Percentiles rank a stretch among this genome's conserved stretches.
These are phyloP conservation scores for Porcisia deanei DNA, from an alignment of 208 protist species.

Conservation along the genomic window DNA sequence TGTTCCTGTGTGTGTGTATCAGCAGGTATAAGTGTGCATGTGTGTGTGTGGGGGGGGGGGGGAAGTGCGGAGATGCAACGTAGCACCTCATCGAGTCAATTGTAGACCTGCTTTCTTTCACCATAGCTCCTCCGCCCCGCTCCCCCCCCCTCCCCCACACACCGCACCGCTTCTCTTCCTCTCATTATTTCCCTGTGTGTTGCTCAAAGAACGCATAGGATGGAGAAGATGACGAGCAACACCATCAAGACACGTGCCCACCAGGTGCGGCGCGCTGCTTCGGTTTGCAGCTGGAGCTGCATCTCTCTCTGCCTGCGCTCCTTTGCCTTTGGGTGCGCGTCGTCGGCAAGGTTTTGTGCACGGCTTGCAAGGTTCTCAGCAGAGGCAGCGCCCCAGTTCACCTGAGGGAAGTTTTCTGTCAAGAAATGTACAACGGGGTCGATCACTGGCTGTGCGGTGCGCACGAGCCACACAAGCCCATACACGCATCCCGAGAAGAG, in stretches of 20 bases:
- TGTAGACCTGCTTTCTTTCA: background rate
- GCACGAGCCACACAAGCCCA: slow-evolving; percentile 53
- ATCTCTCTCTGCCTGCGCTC: slow-evolving; percentile 32
- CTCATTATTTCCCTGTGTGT: slow-evolving; percentile 8
- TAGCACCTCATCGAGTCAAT: background rate
- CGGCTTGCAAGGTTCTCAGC: slow-evolving; percentile 57
- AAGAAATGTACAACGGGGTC: slow-evolving; percentile 59
- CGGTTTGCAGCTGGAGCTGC: slow-evolving; percentile 32
- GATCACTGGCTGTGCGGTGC: slow-evolving; percentile 60
- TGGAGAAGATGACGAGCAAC: slow-evolving; percentile 62
- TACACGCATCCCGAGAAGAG: slow-evolving; percentile 68
- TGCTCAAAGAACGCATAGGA: slow-evolving; percentile 55
- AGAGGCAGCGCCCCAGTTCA: slow-evolving; percentile 69
- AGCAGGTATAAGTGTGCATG: background rate
- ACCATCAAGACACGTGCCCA: slow-evolving; percentile 65
- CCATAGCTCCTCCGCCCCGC: background rate
- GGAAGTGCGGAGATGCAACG: background rate
- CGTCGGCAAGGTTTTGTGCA: slow-evolving; percentile 63
- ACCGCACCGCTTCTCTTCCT: background rate
- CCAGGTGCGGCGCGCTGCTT: slow-evolving; percentile 57
- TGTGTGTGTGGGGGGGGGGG: background rate
- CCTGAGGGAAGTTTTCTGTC: slow-evolving; percentile 58
- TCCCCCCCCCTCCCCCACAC: background rate
- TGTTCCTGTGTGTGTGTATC: background rate
- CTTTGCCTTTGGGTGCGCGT: slow-evolving; percentile 47